A percentile compares a stretch with the other conserved stretches of the same genome.
These are phyloP conservation scores for Spathaspora boniae DNA, from an alignment of 805 yeast genomes.

Conservation along the genomic window DNA sequence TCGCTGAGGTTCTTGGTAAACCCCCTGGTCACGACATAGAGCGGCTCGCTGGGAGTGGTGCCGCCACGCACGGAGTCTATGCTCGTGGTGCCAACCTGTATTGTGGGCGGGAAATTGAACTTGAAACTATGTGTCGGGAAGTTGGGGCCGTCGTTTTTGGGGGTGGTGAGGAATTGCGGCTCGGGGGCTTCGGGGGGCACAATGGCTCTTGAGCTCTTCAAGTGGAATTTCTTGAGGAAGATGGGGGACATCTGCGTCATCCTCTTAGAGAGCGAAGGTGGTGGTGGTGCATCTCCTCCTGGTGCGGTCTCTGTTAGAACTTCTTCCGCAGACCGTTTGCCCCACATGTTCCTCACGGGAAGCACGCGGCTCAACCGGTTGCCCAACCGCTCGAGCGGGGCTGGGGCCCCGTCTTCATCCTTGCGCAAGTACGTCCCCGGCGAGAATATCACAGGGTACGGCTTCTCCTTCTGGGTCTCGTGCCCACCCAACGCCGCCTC, in stretches of 20 bases:
- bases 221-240: constrained; percentile 30
- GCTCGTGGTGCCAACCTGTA: background rate
- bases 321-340: no score
- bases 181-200: constrained; percentile 3
- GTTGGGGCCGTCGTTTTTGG: background rate
- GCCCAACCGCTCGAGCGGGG: no score
- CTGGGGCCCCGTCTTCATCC: no score
- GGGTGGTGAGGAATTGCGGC: constrained; percentile 2
- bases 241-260: constrained; percentile 24
- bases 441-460: constrained; percentile 9
- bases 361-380: constrained; percentile 24
- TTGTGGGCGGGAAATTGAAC: background rate
- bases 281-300: background rate
- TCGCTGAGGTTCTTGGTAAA: constrained; percentile 30
- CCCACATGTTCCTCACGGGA: constrained; percentile 16
- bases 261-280: constrained; percentile 3
- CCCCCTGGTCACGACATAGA: constrained; percentile 21
- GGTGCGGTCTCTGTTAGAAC: no score
- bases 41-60: background rate
- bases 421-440: constrained; percentile 5
- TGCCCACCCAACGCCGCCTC: background rate
- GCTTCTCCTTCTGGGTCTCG: constrained; percentile 4
- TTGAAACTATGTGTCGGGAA: background rate
- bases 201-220: constrained; percentile 14
- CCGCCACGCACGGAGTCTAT: constrained; percentile 5